These are phyloP conservation scores for Chlamydomonas reinhardtii DNA, from an alignment of 163 green algal genomes.

Conservation along the genomic window DNA sequence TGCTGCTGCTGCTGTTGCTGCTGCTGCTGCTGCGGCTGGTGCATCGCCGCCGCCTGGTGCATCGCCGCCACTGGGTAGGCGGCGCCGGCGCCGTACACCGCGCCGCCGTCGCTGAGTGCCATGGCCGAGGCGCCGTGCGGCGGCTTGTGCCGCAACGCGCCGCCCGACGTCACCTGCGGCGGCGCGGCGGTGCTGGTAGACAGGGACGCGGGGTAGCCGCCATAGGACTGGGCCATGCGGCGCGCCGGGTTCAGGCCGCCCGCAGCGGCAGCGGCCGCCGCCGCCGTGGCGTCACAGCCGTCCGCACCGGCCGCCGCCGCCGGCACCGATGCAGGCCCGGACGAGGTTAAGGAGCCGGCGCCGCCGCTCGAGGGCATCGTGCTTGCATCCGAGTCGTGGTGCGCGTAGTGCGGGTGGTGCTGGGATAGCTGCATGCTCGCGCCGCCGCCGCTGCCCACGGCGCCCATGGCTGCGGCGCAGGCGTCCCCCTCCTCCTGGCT, in stretches of 20 bases:
- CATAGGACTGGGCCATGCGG: constrained; percentile 12
- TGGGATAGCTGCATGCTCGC: neutral
- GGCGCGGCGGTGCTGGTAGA: no score
- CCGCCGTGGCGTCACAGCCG: neutral
- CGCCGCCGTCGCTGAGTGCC: constrained; percentile 25
- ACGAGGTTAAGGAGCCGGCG: no score
- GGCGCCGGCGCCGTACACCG: neutral
- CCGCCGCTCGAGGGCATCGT: no score
- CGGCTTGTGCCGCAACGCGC: neutral
- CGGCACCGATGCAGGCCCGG: neutral
- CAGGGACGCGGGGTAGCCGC: neutral
- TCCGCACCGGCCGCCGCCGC: neutral
- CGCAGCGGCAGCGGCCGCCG: neutral
- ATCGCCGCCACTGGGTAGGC: no score
- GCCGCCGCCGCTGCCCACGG: neutral
- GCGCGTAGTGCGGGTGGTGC: neutral
- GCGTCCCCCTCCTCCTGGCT: neutral
- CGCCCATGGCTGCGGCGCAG: neutral
- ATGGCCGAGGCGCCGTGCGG: neutral
- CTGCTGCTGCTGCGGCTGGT: no score
- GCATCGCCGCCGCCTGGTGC: no score
- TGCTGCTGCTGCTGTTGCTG: no score
- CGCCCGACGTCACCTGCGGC: neutral
- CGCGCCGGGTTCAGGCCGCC: neutral
- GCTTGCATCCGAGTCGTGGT: neutral